A percentile compares a stretch with the other conserved stretches of the same genome.
Evolutionary conservation across 2,329 filamentous ascomycete species (phyloP).

Genomic region (Colletotrichum cordylinicola): DNA sequence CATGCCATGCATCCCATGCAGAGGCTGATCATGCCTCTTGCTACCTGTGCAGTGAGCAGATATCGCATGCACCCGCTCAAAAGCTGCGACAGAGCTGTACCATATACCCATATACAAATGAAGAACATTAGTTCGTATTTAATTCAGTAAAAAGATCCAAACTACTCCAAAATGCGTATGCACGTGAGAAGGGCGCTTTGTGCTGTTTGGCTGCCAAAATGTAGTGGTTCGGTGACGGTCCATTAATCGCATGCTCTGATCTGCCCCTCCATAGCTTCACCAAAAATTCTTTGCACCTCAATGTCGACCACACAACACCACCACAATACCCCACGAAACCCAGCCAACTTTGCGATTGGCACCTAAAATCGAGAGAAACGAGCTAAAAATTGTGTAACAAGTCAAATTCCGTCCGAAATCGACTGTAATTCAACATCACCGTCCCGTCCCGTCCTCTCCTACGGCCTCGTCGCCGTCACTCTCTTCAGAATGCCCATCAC

Average conservation of each 20-base stretch:
- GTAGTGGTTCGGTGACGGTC: neutral
- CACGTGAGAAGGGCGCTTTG: neutral
- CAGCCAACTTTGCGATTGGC: neutral
- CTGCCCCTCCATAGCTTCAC: constrained; percentile 21
- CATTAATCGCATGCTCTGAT: neutral
- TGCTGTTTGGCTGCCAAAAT: neutral
- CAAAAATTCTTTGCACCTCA: constrained; percentile 21
- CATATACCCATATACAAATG: neutral
- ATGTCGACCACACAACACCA: neutral
- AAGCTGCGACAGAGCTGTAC: neutral
- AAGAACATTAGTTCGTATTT: neutral
- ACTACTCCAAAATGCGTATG: neutral
- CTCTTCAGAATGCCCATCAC: constrained; percentile 50
- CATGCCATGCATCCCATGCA: neutral
- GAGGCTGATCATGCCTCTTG: neutral
- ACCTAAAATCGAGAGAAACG: neutral
- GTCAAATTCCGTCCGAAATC: neutral
- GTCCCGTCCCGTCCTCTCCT: neutral
- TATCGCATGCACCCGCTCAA: neutral
- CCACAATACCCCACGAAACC: neutral
- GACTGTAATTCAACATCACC: neutral
- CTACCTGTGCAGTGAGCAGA: neutral
- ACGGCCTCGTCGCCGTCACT: neutral
- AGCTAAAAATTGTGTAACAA: neutral
- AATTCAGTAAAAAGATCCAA: neutral